Percentiles rank a stretch among this genome's conserved stretches.
Conservation (phyloP, 352 stramenopile genomes). For the Halophytophthora polymorphica region DNA sequence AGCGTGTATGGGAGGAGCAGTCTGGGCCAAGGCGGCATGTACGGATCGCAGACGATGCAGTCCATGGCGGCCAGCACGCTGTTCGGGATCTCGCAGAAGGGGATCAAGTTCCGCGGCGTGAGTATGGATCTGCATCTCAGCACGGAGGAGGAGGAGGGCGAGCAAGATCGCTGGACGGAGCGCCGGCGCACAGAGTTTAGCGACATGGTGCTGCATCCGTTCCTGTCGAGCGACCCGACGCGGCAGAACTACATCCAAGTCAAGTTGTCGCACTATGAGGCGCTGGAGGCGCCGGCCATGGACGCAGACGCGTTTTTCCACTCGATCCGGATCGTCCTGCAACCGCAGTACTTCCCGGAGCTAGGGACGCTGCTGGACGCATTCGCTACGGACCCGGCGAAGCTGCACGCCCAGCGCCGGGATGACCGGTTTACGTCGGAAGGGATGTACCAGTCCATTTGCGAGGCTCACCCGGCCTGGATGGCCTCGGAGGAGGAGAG, state of each 20-base stretch:
- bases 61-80: slow-evolving; percentile 80
- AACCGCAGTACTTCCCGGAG: slow-evolving; percentile 77
- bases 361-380: slow-evolving; percentile 69
- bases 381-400: slow-evolving; percentile 35
- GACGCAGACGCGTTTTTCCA: slow-evolving; percentile 85
- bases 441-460: slow-evolving; percentile 77
- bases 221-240: slow-evolving; percentile 61
- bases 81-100: slow-evolving; percentile 85
- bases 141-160: slow-evolving; percentile 49
- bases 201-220: slow-evolving; percentile 55
- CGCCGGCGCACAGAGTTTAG: slow-evolving; percentile 24
- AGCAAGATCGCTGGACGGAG: slow-evolving; percentile 29
- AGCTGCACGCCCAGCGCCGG: slow-evolving; percentile 12
- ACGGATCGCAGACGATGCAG: slow-evolving; percentile 40
- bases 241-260: slow-evolving; percentile 81
- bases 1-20: slow-evolving; percentile 59
- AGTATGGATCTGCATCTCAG: slow-evolving; percentile 79
- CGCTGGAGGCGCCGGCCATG: slow-evolving; percentile 60
- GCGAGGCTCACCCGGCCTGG: slow-evolving; percentile 60
- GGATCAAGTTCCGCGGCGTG: slow-evolving; percentile 78
- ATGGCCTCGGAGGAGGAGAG: slow-evolving; percentile 38
- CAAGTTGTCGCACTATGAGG: slow-evolving; percentile 79
- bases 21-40: slow-evolving; percentile 30
- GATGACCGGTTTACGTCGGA: slow-evolving; percentile 29
- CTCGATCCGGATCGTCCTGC: slow-evolving; percentile 71